phyloP scores from a whole-genome alignment of 257 asterid genomes.

The Fraxinus americana region DNA sequence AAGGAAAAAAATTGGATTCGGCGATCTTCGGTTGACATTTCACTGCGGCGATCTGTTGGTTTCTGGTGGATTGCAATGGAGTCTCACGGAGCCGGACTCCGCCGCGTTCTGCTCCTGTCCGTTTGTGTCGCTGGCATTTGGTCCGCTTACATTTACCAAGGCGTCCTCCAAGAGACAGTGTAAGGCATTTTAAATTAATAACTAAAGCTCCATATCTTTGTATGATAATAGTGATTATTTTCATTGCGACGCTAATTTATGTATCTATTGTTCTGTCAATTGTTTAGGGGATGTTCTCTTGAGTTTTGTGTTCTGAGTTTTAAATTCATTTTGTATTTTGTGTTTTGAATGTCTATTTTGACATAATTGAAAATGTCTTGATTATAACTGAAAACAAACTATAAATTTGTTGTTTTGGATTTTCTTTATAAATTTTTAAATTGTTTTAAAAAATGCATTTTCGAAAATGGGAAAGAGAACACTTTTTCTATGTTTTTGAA shows the following conservation, averaged over 20 bases:
- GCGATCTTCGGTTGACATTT: slow-evolving; percentile 15
- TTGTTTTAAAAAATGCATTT: too few species aligned
- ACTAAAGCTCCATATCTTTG: neutral
- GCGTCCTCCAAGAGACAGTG: slow-evolving; percentile 94
- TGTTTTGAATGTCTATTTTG: too few species aligned
- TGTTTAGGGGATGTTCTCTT: neutral
- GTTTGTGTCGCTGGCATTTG: slow-evolving; percentile 94
- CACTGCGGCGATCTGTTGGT: slow-evolving; percentile 50
- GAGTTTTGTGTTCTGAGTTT: too few species aligned
- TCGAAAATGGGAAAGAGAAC: too few species aligned
- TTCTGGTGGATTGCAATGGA: slow-evolving; percentile 58
- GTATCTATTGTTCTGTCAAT: neutral
- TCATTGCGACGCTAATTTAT: neutral
- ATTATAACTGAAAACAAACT: too few species aligned
- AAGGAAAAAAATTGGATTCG: neutral
- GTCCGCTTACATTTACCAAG: slow-evolving; percentile 96
- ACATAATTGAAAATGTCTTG: too few species aligned
- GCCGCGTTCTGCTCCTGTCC: slow-evolving; percentile 74
- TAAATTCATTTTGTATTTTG: too few species aligned
- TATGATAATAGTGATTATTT: neutral
- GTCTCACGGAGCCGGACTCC: slow-evolving; percentile 69
- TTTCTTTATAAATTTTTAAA: too few species aligned
- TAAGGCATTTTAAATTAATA: slow-evolving; percentile 28
- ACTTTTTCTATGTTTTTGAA: too few species aligned
- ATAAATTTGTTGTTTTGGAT: too few species aligned